Percentiles rank a stretch among this genome's conserved stretches.
Evolutionary conservation across 2,329 filamentous ascomycete genomes (phyloP).

Genomic region (Penicillium rolfsii): DNA sequence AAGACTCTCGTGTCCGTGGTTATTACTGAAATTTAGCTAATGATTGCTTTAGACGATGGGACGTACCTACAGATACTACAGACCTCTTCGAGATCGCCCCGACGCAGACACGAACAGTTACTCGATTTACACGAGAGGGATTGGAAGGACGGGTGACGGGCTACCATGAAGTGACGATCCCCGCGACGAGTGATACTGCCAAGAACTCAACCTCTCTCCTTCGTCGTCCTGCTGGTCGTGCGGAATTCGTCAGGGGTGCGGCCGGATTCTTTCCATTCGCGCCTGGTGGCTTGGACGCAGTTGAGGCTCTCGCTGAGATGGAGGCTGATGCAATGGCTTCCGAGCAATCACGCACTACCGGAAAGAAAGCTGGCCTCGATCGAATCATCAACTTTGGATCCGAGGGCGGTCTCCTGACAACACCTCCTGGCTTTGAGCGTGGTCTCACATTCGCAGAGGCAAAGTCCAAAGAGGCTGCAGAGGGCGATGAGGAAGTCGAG

Average conservation of each 20-base stretch:
- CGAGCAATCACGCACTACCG: constrained; percentile 45
- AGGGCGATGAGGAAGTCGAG: constrained; percentile 71
- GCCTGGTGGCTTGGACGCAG: constrained; percentile 82
- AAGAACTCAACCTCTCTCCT: constrained; percentile 93
- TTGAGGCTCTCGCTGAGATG: constrained; percentile 80
- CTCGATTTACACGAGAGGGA: constrained; percentile 86
- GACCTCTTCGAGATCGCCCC: constrained; percentile 84
- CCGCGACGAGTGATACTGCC: constrained; percentile 83
- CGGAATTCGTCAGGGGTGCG: constrained; percentile 89
- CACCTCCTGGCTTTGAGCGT: constrained; percentile 78
- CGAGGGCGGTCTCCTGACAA: constrained; percentile 76
- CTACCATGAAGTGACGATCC: constrained; percentile 91
- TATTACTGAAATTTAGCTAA: neutral
- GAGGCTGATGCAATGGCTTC: constrained; percentile 71
- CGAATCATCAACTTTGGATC: constrained; percentile 80
- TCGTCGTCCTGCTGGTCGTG: constrained; percentile 80
- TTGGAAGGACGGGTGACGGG: constrained; percentile 90
- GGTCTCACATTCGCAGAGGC: constrained; percentile 73
- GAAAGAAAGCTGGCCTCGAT: constrained; percentile 63
- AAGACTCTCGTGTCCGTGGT: constrained; percentile 20
- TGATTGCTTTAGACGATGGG: constrained; percentile 65
- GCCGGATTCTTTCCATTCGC: constrained; percentile 95
- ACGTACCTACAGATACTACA: constrained; percentile 76
- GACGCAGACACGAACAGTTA: constrained; percentile 92
- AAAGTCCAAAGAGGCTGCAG: constrained; percentile 60